phyloP scores from a whole-genome alignment of 2,329 filamentous ascomycete species.

The Ophiocordyceps australis region DNA sequence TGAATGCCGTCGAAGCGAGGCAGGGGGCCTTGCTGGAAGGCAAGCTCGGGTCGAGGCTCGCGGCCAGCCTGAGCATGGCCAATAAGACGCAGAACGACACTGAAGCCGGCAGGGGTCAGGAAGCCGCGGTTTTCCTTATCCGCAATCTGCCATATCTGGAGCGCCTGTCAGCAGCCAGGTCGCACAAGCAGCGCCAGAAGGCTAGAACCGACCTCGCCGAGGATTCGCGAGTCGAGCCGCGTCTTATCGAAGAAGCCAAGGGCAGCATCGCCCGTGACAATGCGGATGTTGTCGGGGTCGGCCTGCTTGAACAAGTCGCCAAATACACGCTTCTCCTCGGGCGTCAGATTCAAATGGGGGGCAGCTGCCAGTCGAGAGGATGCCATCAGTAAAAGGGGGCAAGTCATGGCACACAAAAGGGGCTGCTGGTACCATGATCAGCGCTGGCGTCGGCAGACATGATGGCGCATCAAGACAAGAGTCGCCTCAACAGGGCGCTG shows the following conservation, averaged over 20 bases:
- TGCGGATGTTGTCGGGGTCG: slow-evolving; percentile 77
- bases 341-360: slow-evolving; percentile 65
- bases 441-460: slow-evolving; percentile 9
- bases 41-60: slow-evolving; percentile 64
- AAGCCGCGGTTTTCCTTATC: slow-evolving; percentile 93
- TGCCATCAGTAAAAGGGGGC: neutral
- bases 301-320: slow-evolving; percentile 86
- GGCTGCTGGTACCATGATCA: slow-evolving; percentile 6
- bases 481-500: too few relatives aligned
- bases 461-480: slow-evolving; percentile 2
- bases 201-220: slow-evolving; percentile 56
- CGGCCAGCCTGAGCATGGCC: slow-evolving; percentile 85
- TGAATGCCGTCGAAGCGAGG: slow-evolving; percentile 74
- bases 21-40: slow-evolving; percentile 70
- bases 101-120: slow-evolving; percentile 82
- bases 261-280: slow-evolving; percentile 89
- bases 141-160: slow-evolving; percentile 95
- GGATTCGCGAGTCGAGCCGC: slow-evolving; percentile 62
- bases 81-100: slow-evolving; percentile 81
- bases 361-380: too few relatives aligned
- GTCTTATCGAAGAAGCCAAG: slow-evolving; percentile 98
- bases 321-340: slow-evolving; percentile 88
- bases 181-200: neutral
- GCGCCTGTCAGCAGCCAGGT: neutral
- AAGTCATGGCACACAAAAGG: neutral